Evolutionary conservation across 805 yeast species (phyloP).

Genomic region (Kregervanrija fluxuum): DNA sequence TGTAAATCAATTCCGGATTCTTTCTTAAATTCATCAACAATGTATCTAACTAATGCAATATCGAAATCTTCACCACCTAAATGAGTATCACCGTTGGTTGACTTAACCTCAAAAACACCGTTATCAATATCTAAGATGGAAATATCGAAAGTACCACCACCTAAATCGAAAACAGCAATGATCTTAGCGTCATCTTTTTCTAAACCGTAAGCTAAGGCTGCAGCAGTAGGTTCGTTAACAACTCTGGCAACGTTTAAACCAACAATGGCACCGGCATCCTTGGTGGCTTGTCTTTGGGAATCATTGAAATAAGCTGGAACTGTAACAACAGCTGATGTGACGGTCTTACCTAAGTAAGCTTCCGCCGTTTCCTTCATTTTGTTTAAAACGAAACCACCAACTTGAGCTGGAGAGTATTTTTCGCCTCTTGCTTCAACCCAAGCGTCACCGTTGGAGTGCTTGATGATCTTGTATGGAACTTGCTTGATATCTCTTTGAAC

Average conservation of each 20-base stretch:
- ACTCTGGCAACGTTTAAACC: constrained; percentile 87
- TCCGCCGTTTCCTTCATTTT: constrained; percentile 99
- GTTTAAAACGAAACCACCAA: constrained; percentile 70
- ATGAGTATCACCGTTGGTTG: constrained; percentile 95
- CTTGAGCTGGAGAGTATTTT: constrained; percentile 59
- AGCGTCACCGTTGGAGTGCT: constrained; percentile 60
- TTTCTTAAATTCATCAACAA: constrained; percentile 48
- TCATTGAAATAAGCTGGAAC: constrained; percentile 89
- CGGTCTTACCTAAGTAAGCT: constrained; percentile 79
- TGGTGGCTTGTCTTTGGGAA: constrained; percentile 89
- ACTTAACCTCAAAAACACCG: constrained; percentile 96
- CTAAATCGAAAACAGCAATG: constrained; percentile 94
- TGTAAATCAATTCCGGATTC: constrained; percentile 50
- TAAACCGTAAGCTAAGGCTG: constrained; percentile 92
- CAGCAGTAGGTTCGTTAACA: constrained; percentile 88
- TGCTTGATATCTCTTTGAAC: constrained; percentile 59
- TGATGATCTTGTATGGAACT: constrained; percentile 57
- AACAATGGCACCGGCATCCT: constrained; percentile 96
- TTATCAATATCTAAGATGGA: constrained; percentile 94
- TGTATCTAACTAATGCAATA: constrained; percentile 75
- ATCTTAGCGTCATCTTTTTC: constrained; percentile 53
- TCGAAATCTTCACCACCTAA: constrained; percentile 92
- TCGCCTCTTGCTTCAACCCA: constrained; percentile 48
- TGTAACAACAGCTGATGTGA: constrained; percentile 84
- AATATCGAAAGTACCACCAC: constrained; percentile 98